Evolutionary conservation across 768 basidiomycete genomes (phyloP).

Genomic region (Suillus subluteus): DNA sequence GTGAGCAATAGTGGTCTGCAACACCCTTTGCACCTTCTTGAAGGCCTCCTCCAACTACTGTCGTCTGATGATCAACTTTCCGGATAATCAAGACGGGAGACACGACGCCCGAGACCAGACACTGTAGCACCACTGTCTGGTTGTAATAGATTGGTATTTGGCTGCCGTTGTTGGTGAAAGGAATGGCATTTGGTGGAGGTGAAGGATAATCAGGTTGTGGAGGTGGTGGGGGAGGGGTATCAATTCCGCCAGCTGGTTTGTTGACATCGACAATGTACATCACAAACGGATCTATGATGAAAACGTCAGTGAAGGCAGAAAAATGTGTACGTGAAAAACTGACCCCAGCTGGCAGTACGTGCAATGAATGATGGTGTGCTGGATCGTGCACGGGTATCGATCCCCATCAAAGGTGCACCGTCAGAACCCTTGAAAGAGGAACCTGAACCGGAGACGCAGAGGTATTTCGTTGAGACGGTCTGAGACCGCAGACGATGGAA

Average conservation of each 20-base stretch:
- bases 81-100: conserved; percentile 93
- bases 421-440: conserved; percentile 94
- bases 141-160: conserved; percentile 96
- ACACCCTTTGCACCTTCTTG: conserved; percentile 87
- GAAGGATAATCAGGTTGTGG: conserved; percentile 90
- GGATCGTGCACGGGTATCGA: conserved; percentile 70
- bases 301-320: conserved; percentile 10
- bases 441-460: conserved; percentile 92
- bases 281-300: conserved; percentile 77
- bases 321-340: conserved; percentile 30
- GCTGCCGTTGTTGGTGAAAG: conserved; percentile 80
- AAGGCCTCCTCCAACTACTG: conserved; percentile 88
- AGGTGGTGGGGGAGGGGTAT: conserved; percentile 78
- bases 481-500: conserved; percentile 97
- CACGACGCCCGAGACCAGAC: conserved; percentile 90
- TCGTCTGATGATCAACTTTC: conserved; percentile 89
- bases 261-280: conserved; percentile 97
- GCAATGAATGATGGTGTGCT: conserved; percentile 87
- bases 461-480: conserved; percentile 94
- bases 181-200: conserved; percentile 88
- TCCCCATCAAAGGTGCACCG: conserved; percentile 82
- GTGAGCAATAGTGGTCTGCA: conserved; percentile 79
- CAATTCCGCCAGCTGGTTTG: conserved; percentile 77
- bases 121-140: conserved; percentile 93
- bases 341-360: conserved; percentile 88